These are phyloP conservation scores for Pyrenula massariospora DNA, from an alignment of 495 filamentous ascomycete species.

Conservation along the genomic window DNA sequence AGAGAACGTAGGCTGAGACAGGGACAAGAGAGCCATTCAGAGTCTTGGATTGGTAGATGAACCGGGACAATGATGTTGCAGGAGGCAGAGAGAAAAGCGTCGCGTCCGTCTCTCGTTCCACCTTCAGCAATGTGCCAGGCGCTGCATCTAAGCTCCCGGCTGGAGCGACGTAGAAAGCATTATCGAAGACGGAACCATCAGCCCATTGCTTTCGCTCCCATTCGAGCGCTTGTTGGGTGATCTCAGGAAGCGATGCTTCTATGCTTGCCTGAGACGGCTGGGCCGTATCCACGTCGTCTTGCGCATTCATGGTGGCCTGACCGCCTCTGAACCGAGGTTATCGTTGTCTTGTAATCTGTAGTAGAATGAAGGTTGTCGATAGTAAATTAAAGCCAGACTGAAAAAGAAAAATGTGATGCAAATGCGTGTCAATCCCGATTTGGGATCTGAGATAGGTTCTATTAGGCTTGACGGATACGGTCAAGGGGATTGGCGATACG, in stretches of 20 bases:
- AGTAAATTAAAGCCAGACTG: too few relatives aligned
- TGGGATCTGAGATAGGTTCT: too few relatives aligned
- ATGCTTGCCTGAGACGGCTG: too few relatives aligned
- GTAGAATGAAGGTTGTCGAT: too few relatives aligned
- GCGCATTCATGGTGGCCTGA: too few relatives aligned
- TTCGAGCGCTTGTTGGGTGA: neutral
- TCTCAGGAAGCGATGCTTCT: neutral
- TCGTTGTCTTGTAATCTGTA: too few relatives aligned
- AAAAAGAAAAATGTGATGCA: too few relatives aligned
- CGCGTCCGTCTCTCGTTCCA: conserved; percentile 17
- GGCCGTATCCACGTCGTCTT: too few relatives aligned
- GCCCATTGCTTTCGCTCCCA: neutral
- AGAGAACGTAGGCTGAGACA: conserved; percentile 32
- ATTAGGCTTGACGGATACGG: too few relatives aligned
- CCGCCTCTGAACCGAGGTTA: too few relatives aligned
- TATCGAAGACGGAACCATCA: conserved; percentile 2
- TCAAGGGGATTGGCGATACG: too few relatives aligned
- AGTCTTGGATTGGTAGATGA: conserved; percentile 29
- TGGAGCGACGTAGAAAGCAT: conserved; percentile 5
- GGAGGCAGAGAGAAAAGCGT: conserved; percentile 17
- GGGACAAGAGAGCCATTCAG: conserved; percentile 30
- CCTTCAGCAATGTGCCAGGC: conserved; percentile 20
- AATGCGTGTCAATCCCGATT: too few relatives aligned
- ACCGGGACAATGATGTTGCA: conserved; percentile 22
- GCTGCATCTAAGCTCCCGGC: neutral